phyloP scores from a whole-genome alignment of 345 rosid genomes.

The Eucalyptus camaldulensis region DNA sequence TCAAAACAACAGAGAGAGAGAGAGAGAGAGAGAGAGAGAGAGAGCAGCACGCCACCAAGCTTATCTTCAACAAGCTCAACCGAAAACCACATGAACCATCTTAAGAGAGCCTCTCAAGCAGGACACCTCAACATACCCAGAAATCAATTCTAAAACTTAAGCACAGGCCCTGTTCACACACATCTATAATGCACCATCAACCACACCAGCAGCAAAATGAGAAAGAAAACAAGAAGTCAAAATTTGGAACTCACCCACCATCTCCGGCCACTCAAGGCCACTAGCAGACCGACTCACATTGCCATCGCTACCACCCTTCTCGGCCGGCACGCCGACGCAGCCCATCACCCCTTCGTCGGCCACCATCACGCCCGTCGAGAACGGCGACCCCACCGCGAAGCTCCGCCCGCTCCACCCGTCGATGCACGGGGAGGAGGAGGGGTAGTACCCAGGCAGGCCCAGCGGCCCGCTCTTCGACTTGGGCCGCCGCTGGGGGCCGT shows the following conservation, averaged over 20 bases:
- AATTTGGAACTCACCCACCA: conserved; percentile 35
- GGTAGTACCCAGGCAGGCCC: conserved; percentile 5
- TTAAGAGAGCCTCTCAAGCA: not conserved
- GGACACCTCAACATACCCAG: not conserved
- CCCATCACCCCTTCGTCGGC: not conserved
- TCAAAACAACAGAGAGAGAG: not conserved
- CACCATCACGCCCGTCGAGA: conserved; percentile 20
- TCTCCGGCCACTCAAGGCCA: conserved; percentile 39
- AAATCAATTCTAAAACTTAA: not conserved
- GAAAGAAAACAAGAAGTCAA: not conserved
- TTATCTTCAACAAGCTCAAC: not conserved
- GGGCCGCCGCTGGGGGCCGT: conserved; percentile 36
- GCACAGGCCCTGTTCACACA: not conserved
- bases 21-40: not conserved
- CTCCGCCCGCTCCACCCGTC: conserved; percentile 16
- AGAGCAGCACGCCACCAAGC: not conserved
- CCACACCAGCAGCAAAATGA: not conserved
- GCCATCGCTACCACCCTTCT: not conserved
- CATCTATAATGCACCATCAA: not conserved
- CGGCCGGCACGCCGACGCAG: not conserved
- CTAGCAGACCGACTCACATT: conserved; percentile 14
- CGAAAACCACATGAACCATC: not conserved
- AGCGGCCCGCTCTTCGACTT: conserved; percentile 61
- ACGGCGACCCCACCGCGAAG: conserved; percentile 23
- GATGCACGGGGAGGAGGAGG: not conserved